Evolutionary conservation across 73 alveolate species (phyloP).

Genomic region (Blepharisma stoltei): DNA sequence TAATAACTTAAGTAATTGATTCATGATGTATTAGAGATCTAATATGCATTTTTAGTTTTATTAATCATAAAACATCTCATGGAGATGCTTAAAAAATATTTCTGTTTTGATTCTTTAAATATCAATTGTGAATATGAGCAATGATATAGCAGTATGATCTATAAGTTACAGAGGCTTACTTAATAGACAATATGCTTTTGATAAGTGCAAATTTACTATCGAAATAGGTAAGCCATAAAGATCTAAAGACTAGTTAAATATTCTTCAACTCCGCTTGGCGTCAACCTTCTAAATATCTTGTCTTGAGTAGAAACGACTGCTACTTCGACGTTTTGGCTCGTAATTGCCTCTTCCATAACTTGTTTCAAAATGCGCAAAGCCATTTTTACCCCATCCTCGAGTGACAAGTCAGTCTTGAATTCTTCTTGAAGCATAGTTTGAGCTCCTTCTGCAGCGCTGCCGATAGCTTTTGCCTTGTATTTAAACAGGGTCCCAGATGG

Average conservation of each 20-base stretch:
- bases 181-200: too few relatives aligned
- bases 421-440: slow-evolving; percentile 78
- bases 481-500: slow-evolving; percentile 93
- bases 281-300: slow-evolving; percentile 43
- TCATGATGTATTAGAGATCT: too few relatives aligned
- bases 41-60: too few relatives aligned
- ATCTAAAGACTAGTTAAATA: background rate
- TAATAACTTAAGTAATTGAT: too few relatives aligned
- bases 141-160: too few relatives aligned
- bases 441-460: slow-evolving; percentile 94
- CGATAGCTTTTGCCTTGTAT: slow-evolving; percentile 93
- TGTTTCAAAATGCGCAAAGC: slow-evolving; percentile 82
- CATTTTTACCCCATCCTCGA: slow-evolving; percentile 85
- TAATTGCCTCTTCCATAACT: slow-evolving; percentile 87
- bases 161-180: too few relatives aligned
- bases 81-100: too few relatives aligned
- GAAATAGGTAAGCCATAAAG: too few relatives aligned
- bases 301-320: slow-evolving; percentile 67
- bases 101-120: too few relatives aligned
- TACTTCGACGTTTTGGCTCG: slow-evolving; percentile 76
- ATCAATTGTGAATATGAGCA: too few relatives aligned
- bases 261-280: background rate
- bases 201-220: too few relatives aligned
- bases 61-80: too few relatives aligned
- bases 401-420: slow-evolving; percentile 73